Evolutionary conservation across 805 yeast genomes (phyloP).

Genomic region (Komagataella populi): DNA sequence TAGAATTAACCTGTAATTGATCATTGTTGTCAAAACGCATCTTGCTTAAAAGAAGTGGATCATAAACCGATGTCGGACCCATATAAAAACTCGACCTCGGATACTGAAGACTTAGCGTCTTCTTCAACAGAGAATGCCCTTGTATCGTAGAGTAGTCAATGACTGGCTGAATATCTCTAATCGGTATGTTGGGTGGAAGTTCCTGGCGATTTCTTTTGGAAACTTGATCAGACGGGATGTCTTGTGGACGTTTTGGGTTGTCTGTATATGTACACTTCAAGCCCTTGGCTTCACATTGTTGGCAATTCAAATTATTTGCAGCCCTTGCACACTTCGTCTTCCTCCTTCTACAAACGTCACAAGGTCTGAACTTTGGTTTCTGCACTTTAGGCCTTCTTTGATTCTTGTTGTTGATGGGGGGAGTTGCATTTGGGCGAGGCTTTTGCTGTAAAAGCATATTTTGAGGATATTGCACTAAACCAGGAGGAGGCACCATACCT

Average conservation of each 20-base stretch:
- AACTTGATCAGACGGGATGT: conserved; percentile 12
- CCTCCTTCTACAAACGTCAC: conserved; percentile 75
- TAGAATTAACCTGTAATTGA: conserved; percentile 61
- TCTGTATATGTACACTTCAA: conserved; percentile 58
- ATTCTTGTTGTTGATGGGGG: neutral
- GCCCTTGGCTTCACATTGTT: conserved; percentile 64
- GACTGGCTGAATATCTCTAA: conserved; percentile 43
- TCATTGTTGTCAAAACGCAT: conserved; percentile 59
- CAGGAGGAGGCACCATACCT: neutral
- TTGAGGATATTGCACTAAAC: neutral
- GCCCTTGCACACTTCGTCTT: conserved; percentile 67
- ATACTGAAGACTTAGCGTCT: conserved; percentile 64
- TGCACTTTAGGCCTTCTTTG: neutral
- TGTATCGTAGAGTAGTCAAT: conserved; percentile 55
- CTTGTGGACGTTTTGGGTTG: conserved; percentile 15
- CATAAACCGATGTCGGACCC: conserved; percentile 82
- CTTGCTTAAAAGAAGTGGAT: conserved; percentile 50
- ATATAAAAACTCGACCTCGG: conserved; percentile 84
- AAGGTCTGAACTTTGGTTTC: conserved; percentile 37
- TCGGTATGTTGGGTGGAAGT: conserved; percentile 24
- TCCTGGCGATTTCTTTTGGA: conserved; percentile 13
- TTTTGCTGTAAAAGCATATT: neutral
- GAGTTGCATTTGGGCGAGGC: neutral
- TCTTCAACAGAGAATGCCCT: conserved; percentile 50
- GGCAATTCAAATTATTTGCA: conserved; percentile 52